phyloP scores from a whole-genome alignment of 2,329 filamentous ascomycete genomes.

The Hymenoscyphus fructigenus region DNA sequence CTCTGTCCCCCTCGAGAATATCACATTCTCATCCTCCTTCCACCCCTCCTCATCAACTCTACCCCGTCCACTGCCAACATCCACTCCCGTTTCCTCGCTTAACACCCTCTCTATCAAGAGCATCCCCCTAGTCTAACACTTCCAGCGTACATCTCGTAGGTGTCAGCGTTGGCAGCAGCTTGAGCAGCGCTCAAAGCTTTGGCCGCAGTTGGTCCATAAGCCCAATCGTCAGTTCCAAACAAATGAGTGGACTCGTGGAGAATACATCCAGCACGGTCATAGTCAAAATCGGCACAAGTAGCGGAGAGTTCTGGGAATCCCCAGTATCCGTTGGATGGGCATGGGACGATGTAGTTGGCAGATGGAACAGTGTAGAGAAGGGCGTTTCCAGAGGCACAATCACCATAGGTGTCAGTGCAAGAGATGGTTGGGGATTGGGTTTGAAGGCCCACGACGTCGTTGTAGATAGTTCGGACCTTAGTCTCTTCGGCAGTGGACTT shows the following conservation, averaged over 20 bases:
- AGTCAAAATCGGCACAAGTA: constrained; percentile 26
- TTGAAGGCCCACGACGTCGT: constrained; percentile 25
- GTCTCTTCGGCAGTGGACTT: constrained; percentile 22
- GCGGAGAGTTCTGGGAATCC: constrained; percentile 22
- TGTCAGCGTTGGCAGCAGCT: constrained; percentile 29
- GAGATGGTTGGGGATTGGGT: constrained; percentile 25
- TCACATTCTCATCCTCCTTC: too few species aligned
- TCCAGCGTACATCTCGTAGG: constrained; percentile 31
- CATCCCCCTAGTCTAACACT: constrained; percentile 29
- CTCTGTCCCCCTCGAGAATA: too few species aligned
- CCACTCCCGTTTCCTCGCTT: too few species aligned
- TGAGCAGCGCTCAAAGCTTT: constrained; percentile 21
- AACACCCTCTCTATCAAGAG: not conserved
- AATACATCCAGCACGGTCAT: constrained; percentile 26
- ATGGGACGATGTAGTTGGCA: constrained; percentile 27
- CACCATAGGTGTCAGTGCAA: constrained; percentile 25
- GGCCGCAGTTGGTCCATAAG: constrained; percentile 27
- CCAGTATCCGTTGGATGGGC: constrained; percentile 30
- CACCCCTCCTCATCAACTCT: not conserved
- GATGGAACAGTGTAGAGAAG: constrained; percentile 28
- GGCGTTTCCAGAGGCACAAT: constrained; percentile 25
- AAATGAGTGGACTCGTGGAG: constrained; percentile 30
- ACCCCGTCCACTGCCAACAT: not conserved
- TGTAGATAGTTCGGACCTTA: constrained; percentile 27
- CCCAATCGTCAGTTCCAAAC: constrained; percentile 29